phyloP scores from a whole-genome alignment of 148 eudicot genomes.

The Rhododendron mucronatum region DNA sequence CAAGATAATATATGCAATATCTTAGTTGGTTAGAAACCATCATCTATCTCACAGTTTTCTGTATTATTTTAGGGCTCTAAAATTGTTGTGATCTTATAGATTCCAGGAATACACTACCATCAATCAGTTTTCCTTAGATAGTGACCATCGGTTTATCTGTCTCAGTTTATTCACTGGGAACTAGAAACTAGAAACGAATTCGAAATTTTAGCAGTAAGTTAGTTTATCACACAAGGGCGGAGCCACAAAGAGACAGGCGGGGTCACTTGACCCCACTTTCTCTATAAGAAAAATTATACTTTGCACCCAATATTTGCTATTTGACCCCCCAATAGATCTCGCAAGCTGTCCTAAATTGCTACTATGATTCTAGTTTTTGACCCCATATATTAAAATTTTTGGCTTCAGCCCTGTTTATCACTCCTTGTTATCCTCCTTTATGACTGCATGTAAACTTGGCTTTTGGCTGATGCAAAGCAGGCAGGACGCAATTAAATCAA shows the following conservation, averaged over 20 bases:
- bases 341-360: too few relatives aligned
- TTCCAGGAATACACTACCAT: neutral
- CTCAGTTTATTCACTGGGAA: neutral
- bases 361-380: neutral
- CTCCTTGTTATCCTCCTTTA: neutral
- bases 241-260: too few relatives aligned
- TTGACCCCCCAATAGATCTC: too few relatives aligned
- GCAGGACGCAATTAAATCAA: constrained; percentile 10
- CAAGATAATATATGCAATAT: too few relatives aligned
- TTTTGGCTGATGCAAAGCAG: constrained; percentile 1
- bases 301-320: too few relatives aligned
- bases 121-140: neutral
- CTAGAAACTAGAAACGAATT: neutral
- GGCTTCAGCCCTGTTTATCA: neutral
- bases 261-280: too few relatives aligned
- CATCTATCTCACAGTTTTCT: neutral
- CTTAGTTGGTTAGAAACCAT: neutral
- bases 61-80: neutral
- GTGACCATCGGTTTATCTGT: neutral
- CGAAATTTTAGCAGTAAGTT: neutral
- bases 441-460: neutral
- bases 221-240: neutral
- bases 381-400: neutral
- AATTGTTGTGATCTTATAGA: neutral
- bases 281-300: too few relatives aligned